Percentiles rank a stretch among this genome's conserved stretches.
Evolutionary conservation across 805 yeast species (phyloP).

Genomic region (Saturnispora ahearnii): DNA sequence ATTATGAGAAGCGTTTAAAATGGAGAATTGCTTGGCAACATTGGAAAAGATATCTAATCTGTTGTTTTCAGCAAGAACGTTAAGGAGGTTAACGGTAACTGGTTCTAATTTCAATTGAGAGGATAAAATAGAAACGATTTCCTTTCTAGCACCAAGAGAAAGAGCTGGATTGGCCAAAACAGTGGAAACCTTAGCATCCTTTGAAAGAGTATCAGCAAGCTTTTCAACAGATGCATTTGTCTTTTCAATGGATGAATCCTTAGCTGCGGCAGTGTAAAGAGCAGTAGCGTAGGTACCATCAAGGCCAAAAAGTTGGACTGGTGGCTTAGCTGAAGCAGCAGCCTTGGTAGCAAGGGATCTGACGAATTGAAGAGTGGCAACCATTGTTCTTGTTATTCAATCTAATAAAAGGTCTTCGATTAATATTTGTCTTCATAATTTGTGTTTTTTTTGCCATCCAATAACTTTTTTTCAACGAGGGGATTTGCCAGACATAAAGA

Average conservation of each 20-base stretch:
- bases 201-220: constrained; percentile 43
- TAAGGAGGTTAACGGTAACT: constrained; percentile 69
- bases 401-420: not conserved
- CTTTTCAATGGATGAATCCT: constrained; percentile 62
- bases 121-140: constrained; percentile 55
- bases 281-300: constrained; percentile 98
- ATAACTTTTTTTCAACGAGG: not conserved
- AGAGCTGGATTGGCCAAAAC: constrained; percentile 78
- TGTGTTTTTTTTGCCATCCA: not conserved
- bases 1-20: constrained; percentile 78
- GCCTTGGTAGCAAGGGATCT: constrained; percentile 67
- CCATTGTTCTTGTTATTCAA: constrained; percentile 26
- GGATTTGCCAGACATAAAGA: constrained; percentile 4
- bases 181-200: constrained; percentile 54
- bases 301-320: constrained; percentile 87
- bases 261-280: constrained; percentile 82
- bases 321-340: constrained; percentile 50
- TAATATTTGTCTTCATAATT: not conserved
- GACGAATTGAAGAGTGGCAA: constrained; percentile 51
- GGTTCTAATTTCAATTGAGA: constrained; percentile 46
- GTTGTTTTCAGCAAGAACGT: constrained; percentile 89
- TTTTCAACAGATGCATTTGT: constrained; percentile 57
- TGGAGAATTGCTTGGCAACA: constrained; percentile 61
- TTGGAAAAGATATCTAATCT: constrained; percentile 64
- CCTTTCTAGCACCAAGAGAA: constrained; percentile 61